Evolutionary conservation across 2,329 filamentous ascomycete genomes (phyloP), one percentile per base, ranked within the genome.

Genomic region (Ceratocystis papillata): DNA sequence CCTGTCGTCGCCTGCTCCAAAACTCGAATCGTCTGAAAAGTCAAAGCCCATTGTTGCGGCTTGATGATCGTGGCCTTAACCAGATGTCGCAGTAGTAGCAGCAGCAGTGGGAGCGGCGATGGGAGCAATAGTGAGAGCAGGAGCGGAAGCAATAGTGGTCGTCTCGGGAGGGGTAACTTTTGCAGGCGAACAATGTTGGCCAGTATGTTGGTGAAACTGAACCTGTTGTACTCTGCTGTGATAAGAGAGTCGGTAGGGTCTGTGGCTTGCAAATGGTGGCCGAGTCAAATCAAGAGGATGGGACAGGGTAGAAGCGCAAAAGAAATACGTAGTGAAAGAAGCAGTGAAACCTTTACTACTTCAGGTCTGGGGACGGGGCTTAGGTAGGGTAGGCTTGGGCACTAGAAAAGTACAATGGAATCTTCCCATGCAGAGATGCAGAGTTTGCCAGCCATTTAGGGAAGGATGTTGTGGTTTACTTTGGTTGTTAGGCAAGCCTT

Each of bases 11-110:
- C 84, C 83, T 69, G 78, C 77, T 67, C 80, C 80, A 48, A 83
- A 83, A 1, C 78, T 78, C 74, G 82, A 87, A 69, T 85, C 84
- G 66, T 84, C 82, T 75, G 84, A 80, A 55, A 76, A 76, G 68
- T 84, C 81, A 69, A 79, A 83, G 71, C 81, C 79, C 82, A 84
- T 84, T 20, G 48, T 12, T 8, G 48, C 48, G 45, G 45, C 45
- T 48, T 48, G 17, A 20, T 62, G 33, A 66, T 68, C 25, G n/a
- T 66, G 30, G 53, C 46, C 4, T 33, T 33, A 7, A 20, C 33
- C 7, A n/a, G 55, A 60, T 37, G 50, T 22, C 25, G 10, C 33
- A 37, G 33, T 37, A 37, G 33, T 10, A 3, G 10, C 8, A 3
- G 8, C 33, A 3, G 33, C 33, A 3, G 8, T 10, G 10, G 28